phyloP scores from a whole-genome alignment of 1,139 yeast genomes.

The Sugiyamaella paludigena region DNA sequence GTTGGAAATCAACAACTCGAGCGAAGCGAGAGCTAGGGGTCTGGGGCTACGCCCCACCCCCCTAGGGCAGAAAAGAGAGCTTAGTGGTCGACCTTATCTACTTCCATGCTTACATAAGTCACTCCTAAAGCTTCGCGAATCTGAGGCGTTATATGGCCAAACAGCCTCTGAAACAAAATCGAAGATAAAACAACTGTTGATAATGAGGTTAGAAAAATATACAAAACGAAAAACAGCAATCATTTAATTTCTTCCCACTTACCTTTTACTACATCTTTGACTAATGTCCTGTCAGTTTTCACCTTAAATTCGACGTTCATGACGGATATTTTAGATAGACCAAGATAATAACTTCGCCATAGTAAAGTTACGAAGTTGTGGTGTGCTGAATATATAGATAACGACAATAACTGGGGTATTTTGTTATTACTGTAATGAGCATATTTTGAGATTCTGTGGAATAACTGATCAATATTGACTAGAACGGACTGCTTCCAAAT shows the following conservation, averaged over 20 bases:
- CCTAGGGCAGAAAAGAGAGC: no score
- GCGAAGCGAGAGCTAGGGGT: no score
- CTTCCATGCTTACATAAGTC: slow-evolving; percentile 35
- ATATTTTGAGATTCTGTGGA: no score
- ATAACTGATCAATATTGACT: no score
- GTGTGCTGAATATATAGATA: not conserved
- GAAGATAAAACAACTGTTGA: slow-evolving; percentile 57
- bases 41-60: no score
- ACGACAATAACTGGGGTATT: not conserved
- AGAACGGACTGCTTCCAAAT: no score
- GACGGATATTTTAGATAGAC: not conserved
- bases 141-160: slow-evolving; percentile 62
- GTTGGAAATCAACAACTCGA: not conserved
- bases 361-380: no score
- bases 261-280: slow-evolving; percentile 41
- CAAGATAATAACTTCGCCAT: no score
- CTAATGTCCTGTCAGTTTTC: slow-evolving; percentile 37
- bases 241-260: slow-evolving; percentile 13
- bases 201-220: not conserved
- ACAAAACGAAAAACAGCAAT: not conserved
- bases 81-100: not conserved
- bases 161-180: slow-evolving; percentile 65
- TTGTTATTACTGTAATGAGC: not conserved
- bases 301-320: slow-evolving; percentile 40
- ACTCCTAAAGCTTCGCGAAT: slow-evolving; percentile 45